Percentiles rank a stretch among this genome's conserved stretches.
Evolutionary conservation across 495 filamentous ascomycete genomes (phyloP).

Genomic region (Penicillium paradoxum): DNA sequence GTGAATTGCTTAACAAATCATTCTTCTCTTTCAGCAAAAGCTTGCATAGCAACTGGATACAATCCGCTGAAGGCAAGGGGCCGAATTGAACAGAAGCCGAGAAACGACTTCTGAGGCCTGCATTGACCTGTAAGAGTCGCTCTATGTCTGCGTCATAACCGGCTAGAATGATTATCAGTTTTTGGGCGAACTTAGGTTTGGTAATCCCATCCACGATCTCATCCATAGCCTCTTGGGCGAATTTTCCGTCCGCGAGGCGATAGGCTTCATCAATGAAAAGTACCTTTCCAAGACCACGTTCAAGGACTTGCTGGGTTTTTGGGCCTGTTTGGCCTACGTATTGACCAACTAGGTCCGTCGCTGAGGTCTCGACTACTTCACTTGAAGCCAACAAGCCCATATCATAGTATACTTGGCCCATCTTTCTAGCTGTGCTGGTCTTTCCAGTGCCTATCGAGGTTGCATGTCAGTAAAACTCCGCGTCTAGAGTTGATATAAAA

Average conservation of each 20-base stretch:
- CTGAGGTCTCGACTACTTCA: slow-evolving; percentile 56
- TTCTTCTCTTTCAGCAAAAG: slow-evolving; percentile 19
- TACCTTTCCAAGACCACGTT: slow-evolving; percentile 51
- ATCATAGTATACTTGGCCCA: slow-evolving; percentile 71
- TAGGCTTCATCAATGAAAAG: slow-evolving; percentile 63
- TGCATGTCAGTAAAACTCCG: background rate
- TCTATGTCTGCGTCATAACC: slow-evolving; percentile 69
- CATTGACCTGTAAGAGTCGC: slow-evolving; percentile 53
- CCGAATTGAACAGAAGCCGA: slow-evolving; percentile 44
- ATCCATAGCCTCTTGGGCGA: slow-evolving; percentile 67
- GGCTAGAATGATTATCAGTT: slow-evolving; percentile 68
- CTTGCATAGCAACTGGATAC: slow-evolving; percentile 34
- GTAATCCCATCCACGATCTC: slow-evolving; percentile 68
- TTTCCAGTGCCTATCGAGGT: slow-evolving; percentile 65
- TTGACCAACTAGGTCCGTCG: slow-evolving; percentile 57
- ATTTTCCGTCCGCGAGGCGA: slow-evolving; percentile 48
- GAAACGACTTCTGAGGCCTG: slow-evolving; percentile 50
- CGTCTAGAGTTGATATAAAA: background rate
- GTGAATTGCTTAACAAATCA: slow-evolving; percentile 10
- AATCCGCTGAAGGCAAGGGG: slow-evolving; percentile 34
- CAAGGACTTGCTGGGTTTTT: slow-evolving; percentile 35
- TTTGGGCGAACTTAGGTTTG: slow-evolving; percentile 55
- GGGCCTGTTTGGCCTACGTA: slow-evolving; percentile 49
- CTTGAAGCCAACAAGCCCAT: slow-evolving; percentile 55
- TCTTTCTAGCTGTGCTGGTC: slow-evolving; percentile 63